Base-by-base conservation (phyloP, 2,329 filamentous ascomycete species). In the Aspergillus aculeatinus region DNA sequence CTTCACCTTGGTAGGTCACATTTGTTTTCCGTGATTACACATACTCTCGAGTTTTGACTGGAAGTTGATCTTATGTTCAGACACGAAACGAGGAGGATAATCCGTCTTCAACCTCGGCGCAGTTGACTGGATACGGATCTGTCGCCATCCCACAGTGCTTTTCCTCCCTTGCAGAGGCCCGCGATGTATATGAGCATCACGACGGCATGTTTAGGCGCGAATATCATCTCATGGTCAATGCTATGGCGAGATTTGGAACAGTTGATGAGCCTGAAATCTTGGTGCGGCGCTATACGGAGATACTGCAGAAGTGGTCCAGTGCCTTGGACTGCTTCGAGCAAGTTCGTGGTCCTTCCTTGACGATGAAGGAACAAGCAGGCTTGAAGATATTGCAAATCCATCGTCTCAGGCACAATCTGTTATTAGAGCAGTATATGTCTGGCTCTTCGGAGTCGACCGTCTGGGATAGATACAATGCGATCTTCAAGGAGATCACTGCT, bases 401-500 rank as follows among this genome's bases (percentile, higher is more conserved):
- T 29, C 55, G 52, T 11, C 27, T 33, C 27, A 44, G 27, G 29
- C 60, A 61, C 25, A 55, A 14, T 31, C 60, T 55, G 14, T 5
- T 59, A 48, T 3, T 66, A 21, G 57, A 61, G 31, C 16, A 58
- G 25, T 51, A 52, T 49, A 48, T 62, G 2, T 33, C 65, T 12
- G 63, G 65, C 16, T 52, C 58, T 1, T 48, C 53, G 6, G 51
- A 65, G 9, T 57, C 65, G 29, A 68, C 62, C 11, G 51, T 58
- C 16, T 72, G 67, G 62, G 70, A 72, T 47, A 57, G 56, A 9
- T 67, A 68, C 51, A 60, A 65, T 33, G 35, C 61, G 19, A 62
- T 59, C 10, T 72, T 73, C 47, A 63, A 66, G 39, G 63, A 70
- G 25, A 67, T 73, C 27, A 61, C 70, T 10, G 56, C 64, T 4